These are phyloP conservation scores for Aureobasidium melanogenum DNA, from an alignment of 2,329 filamentous ascomycete species.

Conservation along the genomic window DNA sequence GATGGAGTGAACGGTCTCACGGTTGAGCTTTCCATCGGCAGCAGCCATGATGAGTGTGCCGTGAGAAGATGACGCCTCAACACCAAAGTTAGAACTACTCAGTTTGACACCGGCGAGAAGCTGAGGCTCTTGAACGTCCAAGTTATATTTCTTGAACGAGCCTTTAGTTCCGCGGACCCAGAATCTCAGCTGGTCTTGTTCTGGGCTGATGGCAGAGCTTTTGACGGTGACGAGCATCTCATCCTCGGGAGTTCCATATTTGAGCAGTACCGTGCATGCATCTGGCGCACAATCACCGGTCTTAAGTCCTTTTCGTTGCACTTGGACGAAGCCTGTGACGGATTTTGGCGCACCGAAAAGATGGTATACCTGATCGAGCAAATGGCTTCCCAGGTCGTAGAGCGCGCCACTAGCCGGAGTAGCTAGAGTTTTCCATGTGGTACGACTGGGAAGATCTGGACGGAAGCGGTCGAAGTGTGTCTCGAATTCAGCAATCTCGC, in stretches of 20 bases:
- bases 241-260: constrained; percentile 42
- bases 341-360: constrained; percentile 60
- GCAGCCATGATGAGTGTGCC: constrained; percentile 35
- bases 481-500: constrained; percentile 68
- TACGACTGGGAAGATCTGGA: constrained; percentile 40
- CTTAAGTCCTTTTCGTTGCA: constrained; percentile 51
- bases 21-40: constrained; percentile 31
- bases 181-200: constrained; percentile 57
- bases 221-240: constrained; percentile 61
- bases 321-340: constrained; percentile 60
- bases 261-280: constrained; percentile 53
- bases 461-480: constrained; percentile 73
- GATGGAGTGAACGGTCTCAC: constrained; percentile 47
- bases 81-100: constrained; percentile 54
- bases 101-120: constrained; percentile 55
- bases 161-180: constrained; percentile 70
- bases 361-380: constrained; percentile 65
- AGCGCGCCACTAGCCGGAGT: constrained; percentile 59
- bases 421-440: constrained; percentile 58
- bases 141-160: constrained; percentile 60
- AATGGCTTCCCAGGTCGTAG: constrained; percentile 67
- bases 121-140: constrained; percentile 71
- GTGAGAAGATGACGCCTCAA: constrained; percentile 50
- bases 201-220: constrained; percentile 60
- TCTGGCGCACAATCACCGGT: constrained; percentile 41